Percentiles rank a stretch among this genome's conserved stretches.
These are phyloP conservation scores for Solanum hybrid DNA, from an alignment of 305 asterid genomes.

Conservation along the genomic window DNA sequence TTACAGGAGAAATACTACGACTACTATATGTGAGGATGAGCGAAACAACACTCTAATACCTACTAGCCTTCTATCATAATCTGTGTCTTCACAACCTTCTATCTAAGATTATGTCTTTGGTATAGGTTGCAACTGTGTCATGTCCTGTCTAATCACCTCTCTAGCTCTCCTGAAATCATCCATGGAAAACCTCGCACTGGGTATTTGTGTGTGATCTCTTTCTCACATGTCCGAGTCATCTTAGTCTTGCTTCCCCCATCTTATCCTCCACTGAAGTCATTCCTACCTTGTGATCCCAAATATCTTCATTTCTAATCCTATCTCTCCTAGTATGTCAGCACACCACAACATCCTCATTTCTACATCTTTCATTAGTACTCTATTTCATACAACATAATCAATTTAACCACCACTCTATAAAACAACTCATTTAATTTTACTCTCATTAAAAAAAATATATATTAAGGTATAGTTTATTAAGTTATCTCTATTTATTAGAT, in stretches of 20 bases:
- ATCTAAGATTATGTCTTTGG: neutral
- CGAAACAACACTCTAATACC: neutral
- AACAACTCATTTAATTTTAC: neutral
- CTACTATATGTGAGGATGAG: neutral
- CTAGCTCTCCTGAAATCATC: neutral
- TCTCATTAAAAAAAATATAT: neutral
- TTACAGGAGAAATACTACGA: neutral
- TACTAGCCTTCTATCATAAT: neutral
- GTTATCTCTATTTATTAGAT: neutral
- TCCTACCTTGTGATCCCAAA: neutral
- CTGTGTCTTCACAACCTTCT: neutral
- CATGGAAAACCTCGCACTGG: no score
- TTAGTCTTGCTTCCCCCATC: neutral
- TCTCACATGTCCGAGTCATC: neutral
- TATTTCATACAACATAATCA: neutral
- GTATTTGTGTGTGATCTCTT: neutral
- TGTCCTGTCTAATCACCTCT: neutral
- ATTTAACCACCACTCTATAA: neutral
- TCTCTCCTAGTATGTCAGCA: neutral
- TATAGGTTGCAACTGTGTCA: neutral
- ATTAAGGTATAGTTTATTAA: neutral
- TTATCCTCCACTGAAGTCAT: neutral
- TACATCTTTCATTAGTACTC: neutral
- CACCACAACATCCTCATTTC: neutral
- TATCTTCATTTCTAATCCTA: neutral